Evolutionary conservation across 192 early-diverging fungal species (phyloP), one percentile per base, ranked within the genome.

Genomic region (Irineochytrium annulatum): DNA sequence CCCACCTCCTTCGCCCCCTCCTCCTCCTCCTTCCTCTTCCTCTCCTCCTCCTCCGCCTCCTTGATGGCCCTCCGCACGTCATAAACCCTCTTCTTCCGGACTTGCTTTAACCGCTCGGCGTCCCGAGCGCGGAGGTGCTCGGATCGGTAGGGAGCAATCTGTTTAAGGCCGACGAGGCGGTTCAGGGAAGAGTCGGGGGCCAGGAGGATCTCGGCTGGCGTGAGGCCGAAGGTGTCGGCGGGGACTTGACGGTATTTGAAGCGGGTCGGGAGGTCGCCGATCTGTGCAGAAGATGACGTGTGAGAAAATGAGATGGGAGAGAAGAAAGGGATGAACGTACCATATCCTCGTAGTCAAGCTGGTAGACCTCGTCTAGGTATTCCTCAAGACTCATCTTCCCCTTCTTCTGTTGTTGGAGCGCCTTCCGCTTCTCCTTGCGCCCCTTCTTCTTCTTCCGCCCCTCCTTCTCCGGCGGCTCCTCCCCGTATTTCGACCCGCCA

Each of bases 161-260:
- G 81, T 74, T 94, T 95, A 52, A 97, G 76, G 16, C 89, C 86
- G 2, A 93, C 77, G 52, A 88, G 83, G 55, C 91, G 79, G 73
- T 93, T 92, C 60, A 99, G 76, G 46, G 91, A 86, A 39, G 84
- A 76, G 63, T 97, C 92, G 68, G 95, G 91, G 3, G 94, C 93
- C 52, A 89, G 67, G 35, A 99, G 74, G 41, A 99, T 93, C 44
- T 99, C 96, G 16, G 81, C 86, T 2, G 90, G 73, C 0, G 82
- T 78, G 39, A 99, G 69, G 22, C 92, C 92, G 62, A 80, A 97
- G 55, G 75, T 72, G 8, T 88, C 85, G 0, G 86, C 55, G 58
- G 86, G 81, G 13, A 91, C 89, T 71, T 92, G 81, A n/a, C 80
- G 72, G 78, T 99, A 99, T 63, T 90, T 92, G 77, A 97, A 99